phyloP scores from a whole-genome alignment of 2,329 filamentous ascomycete genomes.

The Geosmithia flava region DNA sequence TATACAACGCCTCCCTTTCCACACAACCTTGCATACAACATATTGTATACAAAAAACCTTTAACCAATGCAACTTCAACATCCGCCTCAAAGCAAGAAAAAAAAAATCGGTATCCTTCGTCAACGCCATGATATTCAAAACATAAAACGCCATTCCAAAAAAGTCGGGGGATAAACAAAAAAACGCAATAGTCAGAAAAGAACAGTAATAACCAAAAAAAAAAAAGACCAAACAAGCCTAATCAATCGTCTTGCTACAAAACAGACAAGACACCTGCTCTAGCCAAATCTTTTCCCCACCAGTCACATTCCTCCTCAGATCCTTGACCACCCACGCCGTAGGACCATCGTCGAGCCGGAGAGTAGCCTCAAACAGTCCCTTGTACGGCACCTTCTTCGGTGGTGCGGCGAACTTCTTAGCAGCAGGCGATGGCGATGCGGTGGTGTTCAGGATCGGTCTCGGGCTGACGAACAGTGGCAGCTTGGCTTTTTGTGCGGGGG shows the following conservation, averaged over 20 bases:
- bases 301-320: conserved; percentile 32
- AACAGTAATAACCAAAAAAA: not conserved
- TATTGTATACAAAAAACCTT: too few species aligned
- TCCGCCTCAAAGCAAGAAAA: too few species aligned
- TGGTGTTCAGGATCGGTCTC: not conserved
- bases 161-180: not conserved
- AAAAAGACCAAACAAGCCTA: conserved; percentile 10
- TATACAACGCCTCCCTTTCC: too few species aligned
- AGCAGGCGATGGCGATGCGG: not conserved
- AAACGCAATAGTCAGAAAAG: too few species aligned
- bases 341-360: conserved; percentile 34
- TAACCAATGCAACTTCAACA: too few species aligned
- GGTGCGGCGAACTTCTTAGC: conserved; percentile 1
- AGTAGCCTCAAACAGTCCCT: conserved; percentile 36
- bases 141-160: too few species aligned
- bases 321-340: conserved; percentile 36
- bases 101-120: too few species aligned
- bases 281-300: conserved; percentile 41
- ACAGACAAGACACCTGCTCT: conserved; percentile 34
- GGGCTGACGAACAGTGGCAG: not conserved
- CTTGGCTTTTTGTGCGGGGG: not conserved
- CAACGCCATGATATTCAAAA: too few species aligned
- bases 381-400: conserved; percentile 17
- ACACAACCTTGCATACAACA: too few species aligned
- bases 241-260: conserved; percentile 35